Base-by-base conservation (phyloP, 768 basidiomycete species). In the Lactarius evosmus region DNA sequence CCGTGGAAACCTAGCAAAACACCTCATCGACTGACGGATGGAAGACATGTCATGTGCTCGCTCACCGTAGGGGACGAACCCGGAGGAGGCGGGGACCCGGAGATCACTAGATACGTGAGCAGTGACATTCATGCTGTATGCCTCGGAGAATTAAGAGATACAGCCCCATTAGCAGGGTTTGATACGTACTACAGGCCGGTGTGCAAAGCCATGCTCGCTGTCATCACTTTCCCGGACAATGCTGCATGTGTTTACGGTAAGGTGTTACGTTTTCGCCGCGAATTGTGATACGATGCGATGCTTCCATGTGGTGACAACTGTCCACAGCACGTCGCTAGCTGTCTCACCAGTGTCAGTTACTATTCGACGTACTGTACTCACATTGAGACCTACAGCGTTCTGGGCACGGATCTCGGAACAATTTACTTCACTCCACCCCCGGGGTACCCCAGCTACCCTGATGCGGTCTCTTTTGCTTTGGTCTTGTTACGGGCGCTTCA, bases 351-450 rank as follows among this genome's bases (percentile, higher is more conserved):
- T 34, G 27, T 38, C 36, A 7, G 36, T 38, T 38, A 38, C 46
- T 38, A 38, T 38, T 38, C 38, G 38, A 38, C 38, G 38, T 17
- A 38, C 38, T 16, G 16, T 6, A 25, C 44, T 12, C 1, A 29
- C 33, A 34, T 25, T 11, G 54, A 61, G 53, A 38, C 51, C 49
- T 40, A 40, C 38, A 40, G 17, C 34, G 51, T 30, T 34, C 19
- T n/a, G 32, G 53, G 34, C 16, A 53, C 62, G 38, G 62, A 29
- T 63, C 62, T 54, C 56, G n/a, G 17, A 6, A 11, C n/a, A 40
- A 30, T n/a, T 49, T 29, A 7, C 25, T 49, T 50, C 11, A 29
- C 17, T 56, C 29, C 16, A 12, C 19, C 16, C 16, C 38, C 50
- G 40, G 25, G 40, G 54, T 50, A 51, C 55, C 54, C 52, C 27